Evolutionary conservation across 768 basidiomycete species (phyloP).

Genomic region (Hortiboletus flavorubellus): DNA sequence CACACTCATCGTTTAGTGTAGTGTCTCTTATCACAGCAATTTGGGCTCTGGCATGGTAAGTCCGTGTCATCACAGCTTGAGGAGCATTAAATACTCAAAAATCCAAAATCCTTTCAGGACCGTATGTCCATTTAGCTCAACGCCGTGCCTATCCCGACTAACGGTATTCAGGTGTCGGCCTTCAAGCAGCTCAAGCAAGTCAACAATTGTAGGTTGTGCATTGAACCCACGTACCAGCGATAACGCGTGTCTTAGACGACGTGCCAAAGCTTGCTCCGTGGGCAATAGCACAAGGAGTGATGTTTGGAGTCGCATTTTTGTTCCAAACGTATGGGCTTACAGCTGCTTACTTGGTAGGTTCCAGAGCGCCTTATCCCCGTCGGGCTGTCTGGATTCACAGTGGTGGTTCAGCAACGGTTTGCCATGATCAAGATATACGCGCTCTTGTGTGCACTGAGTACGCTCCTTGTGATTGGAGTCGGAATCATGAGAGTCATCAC

Average conservation of each 20-base stretch:
- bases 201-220: conserved; percentile 41
- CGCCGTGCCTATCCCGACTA: background rate
- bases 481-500: conserved; percentile 55
- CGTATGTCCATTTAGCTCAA: conserved; percentile 10
- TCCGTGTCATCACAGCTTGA: conserved; percentile 1
- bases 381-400: background rate
- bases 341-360: conserved; percentile 49
- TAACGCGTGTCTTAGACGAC: conserved; percentile 33
- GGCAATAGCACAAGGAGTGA: conserved; percentile 55
- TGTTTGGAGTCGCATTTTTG: conserved; percentile 48
- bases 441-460: conserved; percentile 43
- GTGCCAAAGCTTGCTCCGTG: conserved; percentile 47
- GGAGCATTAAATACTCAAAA: background rate
- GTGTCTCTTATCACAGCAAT: conserved; percentile 46
- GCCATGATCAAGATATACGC: conserved; percentile 54
- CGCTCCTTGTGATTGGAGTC: conserved; percentile 48
- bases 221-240: background rate
- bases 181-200: conserved; percentile 54
- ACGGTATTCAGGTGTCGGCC: conserved; percentile 48
- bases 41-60: conserved; percentile 66
- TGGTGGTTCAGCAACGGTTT: conserved; percentile 48
- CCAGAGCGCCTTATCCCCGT: background rate
- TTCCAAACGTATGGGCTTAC: conserved; percentile 57
- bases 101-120: conserved; percentile 10
- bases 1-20: conserved; percentile 10